Percentiles rank a stretch among this genome's conserved stretches.
These are phyloP conservation scores for Coniochaeta ligniaria DNA, from an alignment of 2,329 filamentous ascomycete species.

Conservation along the genomic window DNA sequence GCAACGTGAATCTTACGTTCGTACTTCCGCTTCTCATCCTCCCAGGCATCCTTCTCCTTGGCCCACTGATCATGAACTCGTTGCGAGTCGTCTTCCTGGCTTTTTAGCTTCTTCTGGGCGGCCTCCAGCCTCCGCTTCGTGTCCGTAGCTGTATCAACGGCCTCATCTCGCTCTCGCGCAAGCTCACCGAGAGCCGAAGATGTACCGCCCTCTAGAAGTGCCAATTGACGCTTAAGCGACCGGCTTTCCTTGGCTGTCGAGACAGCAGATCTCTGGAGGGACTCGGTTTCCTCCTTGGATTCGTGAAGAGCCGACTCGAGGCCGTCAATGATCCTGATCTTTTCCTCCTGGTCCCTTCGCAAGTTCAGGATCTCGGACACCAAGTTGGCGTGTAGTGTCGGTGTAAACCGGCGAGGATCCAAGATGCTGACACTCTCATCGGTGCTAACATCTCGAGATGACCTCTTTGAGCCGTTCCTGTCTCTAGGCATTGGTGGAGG, in stretches of 20 bases:
- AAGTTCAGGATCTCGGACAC: conserved; percentile 89
- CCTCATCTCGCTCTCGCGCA: conserved; percentile 77
- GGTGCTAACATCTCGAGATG: conserved; percentile 49
- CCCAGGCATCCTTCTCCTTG: conserved; percentile 78
- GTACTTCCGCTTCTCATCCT: conserved; percentile 70
- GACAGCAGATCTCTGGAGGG: conserved; percentile 54
- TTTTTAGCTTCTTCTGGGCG: conserved; percentile 68
- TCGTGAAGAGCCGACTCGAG: conserved; percentile 70
- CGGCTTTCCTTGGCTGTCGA: conserved; percentile 68
- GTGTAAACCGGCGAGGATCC: conserved; percentile 89
- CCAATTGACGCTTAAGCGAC: conserved; percentile 75
- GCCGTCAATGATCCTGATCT: conserved; percentile 76
- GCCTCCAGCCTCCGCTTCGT: conserved; percentile 69
- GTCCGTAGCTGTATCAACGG: conserved; percentile 65
- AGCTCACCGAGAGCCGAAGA: conserved; percentile 80
- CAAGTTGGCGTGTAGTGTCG: conserved; percentile 86
- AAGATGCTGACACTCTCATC: conserved; percentile 69
- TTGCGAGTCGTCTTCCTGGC: conserved; percentile 76
- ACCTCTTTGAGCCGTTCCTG: conserved; percentile 36
- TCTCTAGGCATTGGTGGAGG: conserved; percentile 42
- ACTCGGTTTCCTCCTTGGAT: conserved; percentile 67
- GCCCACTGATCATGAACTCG: conserved; percentile 75
- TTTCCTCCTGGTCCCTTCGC: conserved; percentile 84
- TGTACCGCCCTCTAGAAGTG: conserved; percentile 80
- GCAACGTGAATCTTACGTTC: conserved; percentile 87